These are phyloP conservation scores for Suillus lakei DNA, from an alignment of 768 basidiomycete species.

Conservation along the genomic window DNA sequence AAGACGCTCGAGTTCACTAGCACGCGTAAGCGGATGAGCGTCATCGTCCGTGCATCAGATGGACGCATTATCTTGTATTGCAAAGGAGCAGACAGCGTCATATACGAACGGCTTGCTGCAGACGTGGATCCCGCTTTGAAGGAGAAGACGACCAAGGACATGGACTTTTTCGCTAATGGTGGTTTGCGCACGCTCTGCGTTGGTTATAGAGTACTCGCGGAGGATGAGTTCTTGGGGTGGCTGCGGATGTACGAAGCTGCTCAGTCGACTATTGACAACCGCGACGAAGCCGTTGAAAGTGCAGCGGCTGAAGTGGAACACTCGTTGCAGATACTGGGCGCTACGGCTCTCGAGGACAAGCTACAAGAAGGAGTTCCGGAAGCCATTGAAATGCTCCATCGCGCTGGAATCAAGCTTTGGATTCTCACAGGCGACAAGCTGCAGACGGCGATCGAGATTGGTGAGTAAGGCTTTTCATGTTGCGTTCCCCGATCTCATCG, in stretches of 20 bases:
- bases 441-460: constrained; percentile 98
- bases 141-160: constrained; percentile 80
- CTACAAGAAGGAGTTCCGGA: constrained; percentile 97
- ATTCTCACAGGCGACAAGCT: constrained; percentile 97
- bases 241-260: constrained; percentile 81
- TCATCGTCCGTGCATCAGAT: constrained; percentile 84
- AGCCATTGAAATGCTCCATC: constrained; percentile 88
- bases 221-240: constrained; percentile 89
- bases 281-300: constrained; percentile 92
- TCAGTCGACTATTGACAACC: constrained; percentile 70
- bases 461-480: constrained; percentile 29
- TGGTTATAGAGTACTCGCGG: constrained; percentile 74
- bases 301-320: constrained; percentile 86
- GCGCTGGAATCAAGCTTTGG: constrained; percentile 97
- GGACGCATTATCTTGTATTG: constrained; percentile 84
- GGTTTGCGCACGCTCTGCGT: constrained; percentile 93
- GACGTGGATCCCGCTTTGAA: constrained; percentile 78
- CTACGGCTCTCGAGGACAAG: constrained; percentile 97
- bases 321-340: constrained; percentile 83
- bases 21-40: constrained; percentile 95
- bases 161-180: constrained; percentile 93
- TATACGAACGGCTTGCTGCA: constrained; percentile 82
- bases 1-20: constrained; percentile 93
- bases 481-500: constrained; percentile 3
- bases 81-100: constrained; percentile 98